Conservation (phyloP, 257 asterid species). For the Haberlea rhodopensis region DNA sequence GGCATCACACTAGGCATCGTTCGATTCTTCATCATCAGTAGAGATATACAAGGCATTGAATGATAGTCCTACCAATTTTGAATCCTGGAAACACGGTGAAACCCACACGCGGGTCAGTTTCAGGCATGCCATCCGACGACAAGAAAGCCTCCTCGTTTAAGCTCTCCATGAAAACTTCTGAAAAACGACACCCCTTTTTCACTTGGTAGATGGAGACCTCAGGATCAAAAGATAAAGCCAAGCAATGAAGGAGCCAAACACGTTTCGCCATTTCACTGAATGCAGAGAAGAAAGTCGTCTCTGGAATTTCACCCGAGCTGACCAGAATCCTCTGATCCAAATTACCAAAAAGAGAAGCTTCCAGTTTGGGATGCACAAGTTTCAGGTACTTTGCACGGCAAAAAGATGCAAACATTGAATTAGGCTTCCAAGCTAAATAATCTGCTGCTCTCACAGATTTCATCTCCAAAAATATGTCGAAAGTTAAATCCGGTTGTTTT, state of each 20-base stretch:
- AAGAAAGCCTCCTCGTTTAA: conserved; percentile 63
- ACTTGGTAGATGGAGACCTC: conserved; percentile 55
- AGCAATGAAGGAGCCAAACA: conserved; percentile 73
- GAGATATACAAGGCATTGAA: conserved; percentile 73
- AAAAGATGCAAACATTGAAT: too few relatives aligned
- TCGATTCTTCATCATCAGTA: conserved; percentile 33
- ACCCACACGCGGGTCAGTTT: conserved; percentile 53
- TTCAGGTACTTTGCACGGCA: conserved; percentile 52
- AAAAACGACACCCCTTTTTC: conserved; percentile 50
- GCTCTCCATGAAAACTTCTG: conserved; percentile 82
- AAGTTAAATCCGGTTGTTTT: conserved; percentile 30
- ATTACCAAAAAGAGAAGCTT: conserved; percentile 53
- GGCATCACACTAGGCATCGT: too few relatives aligned
- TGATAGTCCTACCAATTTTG: conserved; percentile 46
- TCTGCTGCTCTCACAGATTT: conserved; percentile 50
- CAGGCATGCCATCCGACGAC: conserved; percentile 27
- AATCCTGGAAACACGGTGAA: conserved; percentile 78
- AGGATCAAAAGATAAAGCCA: conserved; percentile 57
- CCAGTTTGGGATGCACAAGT: conserved; percentile 64
- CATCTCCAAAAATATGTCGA: conserved; percentile 53
- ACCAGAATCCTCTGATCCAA: conserved; percentile 44
- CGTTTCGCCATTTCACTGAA: conserved; percentile 76
- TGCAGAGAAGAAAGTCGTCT: conserved; percentile 45
- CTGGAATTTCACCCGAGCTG: conserved; percentile 52
- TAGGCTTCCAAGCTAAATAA: conserved; percentile 67